Evolutionary conservation across 257 asterid genomes (phyloP).

Genomic region (Petrea volubilis): DNA sequence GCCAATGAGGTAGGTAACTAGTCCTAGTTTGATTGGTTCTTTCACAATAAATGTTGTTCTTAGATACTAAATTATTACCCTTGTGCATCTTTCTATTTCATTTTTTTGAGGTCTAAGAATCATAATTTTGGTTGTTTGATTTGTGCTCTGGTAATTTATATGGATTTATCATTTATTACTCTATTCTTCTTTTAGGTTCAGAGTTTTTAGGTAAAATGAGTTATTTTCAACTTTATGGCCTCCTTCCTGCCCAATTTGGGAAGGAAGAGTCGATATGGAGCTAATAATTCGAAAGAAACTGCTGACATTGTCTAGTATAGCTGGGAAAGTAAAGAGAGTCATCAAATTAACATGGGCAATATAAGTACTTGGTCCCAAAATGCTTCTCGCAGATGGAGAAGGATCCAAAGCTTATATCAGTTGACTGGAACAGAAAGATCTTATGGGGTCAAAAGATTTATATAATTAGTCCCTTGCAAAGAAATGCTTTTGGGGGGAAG

Average conservation of each 20-base stretch:
- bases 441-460: neutral
- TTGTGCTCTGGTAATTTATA: neutral
- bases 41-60: neutral
- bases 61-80: neutral
- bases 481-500: neutral
- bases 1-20: conserved; percentile 67
- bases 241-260: no score
- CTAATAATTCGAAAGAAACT: neutral
- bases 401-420: neutral
- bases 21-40: neutral
- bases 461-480: neutral
- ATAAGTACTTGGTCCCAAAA: neutral
- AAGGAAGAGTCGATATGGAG: neutral
- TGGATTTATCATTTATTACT: no score
- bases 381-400: neutral
- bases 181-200: no score
- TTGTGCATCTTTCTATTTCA: neutral
- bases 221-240: no score
- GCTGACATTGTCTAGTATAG: neutral
- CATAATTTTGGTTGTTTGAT: neutral
- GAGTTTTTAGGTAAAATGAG: no score
- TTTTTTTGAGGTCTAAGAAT: neutral
- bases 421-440: neutral
- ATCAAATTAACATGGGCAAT: neutral
- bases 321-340: neutral